These are phyloP conservation scores for Stagonosporopsis rhizophila DNA, from an alignment of 2,329 filamentous ascomycete species.

Conservation along the genomic window DNA sequence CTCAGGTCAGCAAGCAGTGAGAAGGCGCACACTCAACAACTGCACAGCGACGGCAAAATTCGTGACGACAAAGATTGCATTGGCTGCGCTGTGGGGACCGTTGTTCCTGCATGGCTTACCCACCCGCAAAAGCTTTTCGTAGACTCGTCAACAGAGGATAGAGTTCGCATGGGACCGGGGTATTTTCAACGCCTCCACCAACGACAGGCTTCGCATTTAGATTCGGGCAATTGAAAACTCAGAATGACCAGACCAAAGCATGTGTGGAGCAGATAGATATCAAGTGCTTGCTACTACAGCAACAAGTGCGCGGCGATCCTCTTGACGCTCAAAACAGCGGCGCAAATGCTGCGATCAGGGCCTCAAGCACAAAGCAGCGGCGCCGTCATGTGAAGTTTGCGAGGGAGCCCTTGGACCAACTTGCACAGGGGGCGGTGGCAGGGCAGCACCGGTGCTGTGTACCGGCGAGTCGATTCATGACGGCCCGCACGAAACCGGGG, in stretches of 20 bases:
- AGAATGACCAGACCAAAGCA: conserved; percentile 20
- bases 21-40: conserved; percentile 9
- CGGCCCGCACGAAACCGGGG: conserved; percentile 33
- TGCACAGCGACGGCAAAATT: conserved; percentile 12
- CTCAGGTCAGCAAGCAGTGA: conserved; percentile 16
- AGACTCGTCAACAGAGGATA: conserved; percentile 9
- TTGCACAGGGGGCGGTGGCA: conserved; percentile 20
- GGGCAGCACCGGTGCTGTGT: conserved; percentile 26
- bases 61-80: conserved; percentile 7
- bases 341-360: conserved; percentile 18
- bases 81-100: conserved; percentile 15
- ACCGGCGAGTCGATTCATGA: conserved; percentile 26
- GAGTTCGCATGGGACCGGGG: conserved; percentile 19
- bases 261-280: conserved; percentile 15
- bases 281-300: conserved; percentile 21
- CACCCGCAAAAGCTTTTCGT: conserved; percentile 22
- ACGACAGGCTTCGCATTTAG: conserved; percentile 24
- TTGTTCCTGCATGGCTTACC: conserved; percentile 39
- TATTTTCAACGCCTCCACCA: conserved; percentile 32
- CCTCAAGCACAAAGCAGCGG: conserved; percentile 23
- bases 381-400: conserved; percentile 20
- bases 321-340: conserved; percentile 25
- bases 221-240: conserved; percentile 28
- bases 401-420: conserved; percentile 16
- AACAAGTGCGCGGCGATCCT: conserved; percentile 21